phyloP scores from a whole-genome alignment of 305 asterid genomes.

The Fraxinus albicans region DNA sequence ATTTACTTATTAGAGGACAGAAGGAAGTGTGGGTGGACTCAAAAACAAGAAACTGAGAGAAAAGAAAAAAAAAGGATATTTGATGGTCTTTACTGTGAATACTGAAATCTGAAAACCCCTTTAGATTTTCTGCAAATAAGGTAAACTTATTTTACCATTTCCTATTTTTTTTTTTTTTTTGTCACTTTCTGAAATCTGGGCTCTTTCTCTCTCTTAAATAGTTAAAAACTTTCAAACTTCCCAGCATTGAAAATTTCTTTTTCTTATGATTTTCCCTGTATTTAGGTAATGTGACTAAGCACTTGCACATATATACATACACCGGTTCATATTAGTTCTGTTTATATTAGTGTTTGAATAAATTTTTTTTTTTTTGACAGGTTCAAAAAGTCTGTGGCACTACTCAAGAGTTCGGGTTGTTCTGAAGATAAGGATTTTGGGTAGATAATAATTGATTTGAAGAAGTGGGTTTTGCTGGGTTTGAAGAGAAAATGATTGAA shows the following conservation, averaged over 20 bases:
- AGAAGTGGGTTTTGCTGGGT: slow-evolving; percentile 26
- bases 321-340: slow-evolving; percentile 12
- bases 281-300: slow-evolving; percentile 26
- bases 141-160: slow-evolving; percentile 25
- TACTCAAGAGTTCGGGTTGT: slow-evolving; percentile 25
- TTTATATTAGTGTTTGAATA: slow-evolving; percentile 10
- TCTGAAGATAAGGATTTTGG: neutral
- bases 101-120: slow-evolving; percentile 32
- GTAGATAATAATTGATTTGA: slow-evolving; percentile 9
- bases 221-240: slow-evolving; percentile 16
- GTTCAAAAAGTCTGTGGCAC: slow-evolving; percentile 17
- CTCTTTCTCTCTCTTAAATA: slow-evolving; percentile 13
- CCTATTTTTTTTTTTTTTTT: neutral
- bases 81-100: slow-evolving; percentile 9
- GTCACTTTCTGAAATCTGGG: slow-evolving; percentile 26
- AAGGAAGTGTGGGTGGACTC: slow-evolving; percentile 16
- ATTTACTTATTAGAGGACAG: neutral
- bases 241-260: slow-evolving; percentile 22
- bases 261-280: slow-evolving; percentile 26
- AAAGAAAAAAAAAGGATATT: neutral
- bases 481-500: slow-evolving; percentile 28
- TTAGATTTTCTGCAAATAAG: slow-evolving; percentile 42
- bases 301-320: slow-evolving; percentile 5
- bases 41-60: slow-evolving; percentile 9
- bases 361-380: slow-evolving; percentile 28